Evolutionary conservation across 2,329 filamentous ascomycete species (phyloP).

Genomic region (Verticillium isaacii): DNA sequence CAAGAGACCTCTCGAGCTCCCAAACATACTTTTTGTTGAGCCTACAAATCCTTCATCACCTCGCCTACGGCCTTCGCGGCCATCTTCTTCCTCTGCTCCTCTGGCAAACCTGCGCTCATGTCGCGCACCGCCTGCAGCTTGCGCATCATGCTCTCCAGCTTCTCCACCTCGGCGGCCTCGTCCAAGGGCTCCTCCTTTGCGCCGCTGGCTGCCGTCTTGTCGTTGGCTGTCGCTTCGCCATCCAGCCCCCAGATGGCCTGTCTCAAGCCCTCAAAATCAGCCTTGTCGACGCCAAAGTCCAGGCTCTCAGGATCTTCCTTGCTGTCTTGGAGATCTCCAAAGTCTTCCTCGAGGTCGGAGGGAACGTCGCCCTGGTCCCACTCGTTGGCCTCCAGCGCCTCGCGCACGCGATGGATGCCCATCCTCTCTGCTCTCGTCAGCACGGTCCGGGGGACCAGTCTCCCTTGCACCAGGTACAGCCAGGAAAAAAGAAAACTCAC

Average conservation of each 20-base stretch:
- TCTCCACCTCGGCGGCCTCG: slow-evolving; percentile 48
- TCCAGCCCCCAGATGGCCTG: slow-evolving; percentile 44
- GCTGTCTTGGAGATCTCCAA: slow-evolving; percentile 19
- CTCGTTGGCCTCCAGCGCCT: slow-evolving; percentile 62
- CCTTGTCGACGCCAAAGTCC: slow-evolving; percentile 46
- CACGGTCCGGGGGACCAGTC: neutral
- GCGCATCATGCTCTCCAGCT: slow-evolving; percentile 59
- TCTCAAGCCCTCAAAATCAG: slow-evolving; percentile 48
- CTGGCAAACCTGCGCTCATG: slow-evolving; percentile 52
- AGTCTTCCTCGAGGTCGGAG: slow-evolving; percentile 23
- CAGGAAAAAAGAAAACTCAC: slow-evolving; percentile 28
- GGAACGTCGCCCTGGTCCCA: slow-evolving; percentile 40
- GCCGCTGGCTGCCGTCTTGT: neutral
- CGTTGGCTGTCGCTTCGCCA: slow-evolving; percentile 14
- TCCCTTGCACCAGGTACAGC: neutral
- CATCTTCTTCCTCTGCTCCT: slow-evolving; percentile 55
- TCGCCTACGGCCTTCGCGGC: slow-evolving; percentile 58
- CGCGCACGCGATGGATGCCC: slow-evolving; percentile 52
- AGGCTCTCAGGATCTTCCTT: slow-evolving; percentile 41
- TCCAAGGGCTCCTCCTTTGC: slow-evolving; percentile 20
- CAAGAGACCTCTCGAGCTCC: too few relatives aligned
- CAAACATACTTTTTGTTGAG: too few relatives aligned
- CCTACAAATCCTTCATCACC: slow-evolving; percentile 55
- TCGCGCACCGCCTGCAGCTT: slow-evolving; percentile 59
- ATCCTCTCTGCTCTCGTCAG: slow-evolving; percentile 42